Evolutionary conservation across 768 basidiomycete genomes (phyloP).

Genomic region (Glaciozyma martinii): DNA sequence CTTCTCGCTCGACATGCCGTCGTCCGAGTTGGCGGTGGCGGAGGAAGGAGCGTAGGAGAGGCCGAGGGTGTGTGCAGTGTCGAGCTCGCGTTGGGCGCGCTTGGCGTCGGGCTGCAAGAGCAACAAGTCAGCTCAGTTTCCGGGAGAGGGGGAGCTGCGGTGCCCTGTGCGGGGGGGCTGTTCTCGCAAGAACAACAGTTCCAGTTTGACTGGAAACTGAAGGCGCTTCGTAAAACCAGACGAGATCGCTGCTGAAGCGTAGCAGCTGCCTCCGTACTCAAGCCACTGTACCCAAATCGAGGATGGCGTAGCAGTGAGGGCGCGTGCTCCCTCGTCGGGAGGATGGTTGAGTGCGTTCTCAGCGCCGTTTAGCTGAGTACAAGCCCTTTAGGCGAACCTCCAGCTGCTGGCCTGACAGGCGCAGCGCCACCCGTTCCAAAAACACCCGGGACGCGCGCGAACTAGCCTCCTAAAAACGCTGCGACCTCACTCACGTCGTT

Average conservation of each 20-base stretch:
- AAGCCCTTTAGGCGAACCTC: not conserved
- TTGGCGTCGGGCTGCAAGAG: constrained; percentile 18
- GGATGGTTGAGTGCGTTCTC: too few relatives aligned
- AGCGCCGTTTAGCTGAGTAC: not conserved
- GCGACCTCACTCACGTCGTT: constrained; percentile 15
- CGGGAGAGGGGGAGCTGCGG: not conserved
- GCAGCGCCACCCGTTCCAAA: not conserved
- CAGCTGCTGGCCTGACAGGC: not conserved
- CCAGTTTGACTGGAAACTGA: too few relatives aligned
- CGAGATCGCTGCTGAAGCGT: too few relatives aligned
- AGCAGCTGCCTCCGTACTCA: not conserved
- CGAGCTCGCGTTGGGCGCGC: not conserved
- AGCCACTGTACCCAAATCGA: not conserved
- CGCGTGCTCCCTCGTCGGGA: not conserved
- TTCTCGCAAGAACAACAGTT: not conserved
- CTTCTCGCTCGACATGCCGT: not conserved
- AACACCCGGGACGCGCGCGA: not conserved
- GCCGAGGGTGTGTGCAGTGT: not conserved
- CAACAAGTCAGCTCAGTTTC: not conserved
- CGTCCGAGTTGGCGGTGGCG: not conserved
- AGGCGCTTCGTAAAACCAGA: too few relatives aligned
- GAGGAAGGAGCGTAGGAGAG: not conserved
- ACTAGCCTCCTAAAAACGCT: not conserved
- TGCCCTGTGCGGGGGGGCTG: not conserved
- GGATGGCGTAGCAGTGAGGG: not conserved